Percentiles rank a stretch among this genome's conserved stretches.
Evolutionary conservation across 192 early-diverging fungal genomes (phyloP).

Genomic region (Mortierella antarctica): DNA sequence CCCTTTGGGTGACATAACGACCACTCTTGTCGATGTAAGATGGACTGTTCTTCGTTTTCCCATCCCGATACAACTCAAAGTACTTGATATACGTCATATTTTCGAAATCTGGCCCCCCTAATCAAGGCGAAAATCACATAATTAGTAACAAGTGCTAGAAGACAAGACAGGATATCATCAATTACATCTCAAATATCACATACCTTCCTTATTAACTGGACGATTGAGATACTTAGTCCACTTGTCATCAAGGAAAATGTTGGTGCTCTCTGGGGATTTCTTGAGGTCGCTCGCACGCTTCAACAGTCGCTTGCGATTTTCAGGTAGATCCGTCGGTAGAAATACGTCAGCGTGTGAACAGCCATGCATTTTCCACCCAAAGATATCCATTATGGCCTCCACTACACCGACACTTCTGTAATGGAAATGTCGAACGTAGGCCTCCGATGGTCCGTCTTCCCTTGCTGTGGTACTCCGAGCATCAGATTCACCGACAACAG

Average conservation of each 20-base stretch:
- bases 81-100: slow-evolving; percentile 11
- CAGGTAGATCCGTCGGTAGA: slow-evolving; percentile 5
- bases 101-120: slow-evolving; percentile 14
- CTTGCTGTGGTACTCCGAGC: slow-evolving; percentile 4
- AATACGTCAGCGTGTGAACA: not conserved
- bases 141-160: not conserved
- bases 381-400: slow-evolving; percentile 33
- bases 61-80: slow-evolving; percentile 10
- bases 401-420: slow-evolving; percentile 37
- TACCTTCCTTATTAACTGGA: not conserved
- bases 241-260: slow-evolving; percentile 15
- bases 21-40: not conserved
- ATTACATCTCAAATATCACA: not conserved
- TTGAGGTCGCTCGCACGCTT: not conserved
- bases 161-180: not conserved
- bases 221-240: slow-evolving; percentile 21
- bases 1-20: not conserved
- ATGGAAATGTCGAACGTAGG: slow-evolving; percentile 23
- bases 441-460: slow-evolving; percentile 1
- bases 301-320: not conserved
- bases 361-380: slow-evolving; percentile 26
- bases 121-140: too few species aligned
- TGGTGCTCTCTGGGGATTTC: not conserved
- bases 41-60: not conserved
- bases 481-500: not conserved